Percentiles rank a stretch among this genome's conserved stretches.
Evolutionary conservation across 2,329 filamentous ascomycete species (phyloP).

Genomic region (Talaromyces sp.): DNA sequence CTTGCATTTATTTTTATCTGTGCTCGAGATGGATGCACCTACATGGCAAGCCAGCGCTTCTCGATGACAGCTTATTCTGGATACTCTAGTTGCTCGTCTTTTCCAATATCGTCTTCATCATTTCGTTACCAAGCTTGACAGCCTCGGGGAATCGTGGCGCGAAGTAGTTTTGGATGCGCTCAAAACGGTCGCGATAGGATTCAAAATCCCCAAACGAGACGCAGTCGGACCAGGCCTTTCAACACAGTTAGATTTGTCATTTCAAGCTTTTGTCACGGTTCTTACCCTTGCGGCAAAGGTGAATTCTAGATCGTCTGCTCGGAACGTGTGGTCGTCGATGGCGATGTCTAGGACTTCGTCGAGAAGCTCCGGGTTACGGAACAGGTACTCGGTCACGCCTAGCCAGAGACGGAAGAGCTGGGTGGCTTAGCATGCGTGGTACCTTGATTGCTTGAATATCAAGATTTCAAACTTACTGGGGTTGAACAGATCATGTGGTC

Average conservation of each 20-base stretch:
- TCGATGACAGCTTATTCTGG: neutral
- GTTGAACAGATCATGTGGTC: slow-evolving; percentile 99
- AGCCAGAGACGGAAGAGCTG: slow-evolving; percentile 90
- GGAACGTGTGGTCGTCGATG: slow-evolving; percentile 83
- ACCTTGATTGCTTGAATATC: neutral
- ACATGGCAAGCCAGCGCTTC: neutral
- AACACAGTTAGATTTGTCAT: neutral
- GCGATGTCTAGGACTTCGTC: slow-evolving; percentile 82
- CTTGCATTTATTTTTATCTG: neutral
- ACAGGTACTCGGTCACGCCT: slow-evolving; percentile 94
- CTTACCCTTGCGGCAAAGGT: slow-evolving; percentile 81
- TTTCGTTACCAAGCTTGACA: slow-evolving; percentile 82
- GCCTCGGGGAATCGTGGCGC: slow-evolving; percentile 84
- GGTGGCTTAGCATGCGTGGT: neutral
- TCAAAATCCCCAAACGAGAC: slow-evolving; percentile 90
- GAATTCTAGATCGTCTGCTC: slow-evolving; percentile 95
- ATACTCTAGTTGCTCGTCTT: slow-evolving; percentile 50
- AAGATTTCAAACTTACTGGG: slow-evolving; percentile 51
- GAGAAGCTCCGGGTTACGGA: slow-evolving; percentile 74
- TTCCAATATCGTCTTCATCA: slow-evolving; percentile 93
- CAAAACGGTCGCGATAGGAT: slow-evolving; percentile 85
- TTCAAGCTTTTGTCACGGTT: slow-evolving; percentile 6
- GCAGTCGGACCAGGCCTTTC: slow-evolving; percentile 83
- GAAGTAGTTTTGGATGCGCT: slow-evolving; percentile 87
- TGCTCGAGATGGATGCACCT: neutral